Base-by-base conservation (phyloP, 2,329 filamentous ascomycete genomes). In the Alternaria sp. region DNA sequence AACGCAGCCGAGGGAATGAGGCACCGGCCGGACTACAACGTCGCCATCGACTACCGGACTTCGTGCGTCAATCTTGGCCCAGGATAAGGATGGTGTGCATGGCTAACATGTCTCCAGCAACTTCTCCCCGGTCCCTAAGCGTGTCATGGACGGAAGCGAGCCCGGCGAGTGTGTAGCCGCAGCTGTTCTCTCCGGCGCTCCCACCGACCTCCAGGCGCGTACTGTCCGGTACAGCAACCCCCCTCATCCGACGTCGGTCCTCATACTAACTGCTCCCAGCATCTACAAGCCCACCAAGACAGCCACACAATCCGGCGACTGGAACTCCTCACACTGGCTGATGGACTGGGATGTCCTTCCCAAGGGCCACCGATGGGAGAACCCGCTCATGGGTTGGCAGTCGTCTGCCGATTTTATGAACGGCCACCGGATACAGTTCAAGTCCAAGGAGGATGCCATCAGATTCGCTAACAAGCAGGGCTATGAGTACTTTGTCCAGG, bases 401-500 rank as follows among this genome's bases (percentile, higher is more conserved):
- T 98, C 94, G 24, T 96, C 93, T 17, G 94, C 86, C 55, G 95
- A 99, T 79, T 88, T 87, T 76, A 95, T 99, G 92, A 93, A 99
- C 79, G 94, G 93, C 73, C 96, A 93, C 48, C 87, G 93, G 77
- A 80, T 99, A 72, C 89, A 89, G 79, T 99, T 99, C 85, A 91
- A 91, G 79, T 85, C 84, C 71, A 98, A 97, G 84, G 93, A 98
- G 77, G 94, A 97, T 70, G 95, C 95, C 66, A 94, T 99, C 72
- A 83, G 85, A 58, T 99, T 99, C 75, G 95, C 96, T 24, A 91
- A 98, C 82, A 99, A 98, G 86, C 95, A 99, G 80, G 95, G 96
- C 34, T 99, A 99, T 77, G 94, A 99, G 78, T 99, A 97, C 80
- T 98, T 95, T 78, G 93, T 99, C 24, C 95, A 98, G 83, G 95